These are phyloP conservation scores for Chalara sp. DNA, from an alignment of 2,329 filamentous ascomycete species.

Conservation along the genomic window DNA sequence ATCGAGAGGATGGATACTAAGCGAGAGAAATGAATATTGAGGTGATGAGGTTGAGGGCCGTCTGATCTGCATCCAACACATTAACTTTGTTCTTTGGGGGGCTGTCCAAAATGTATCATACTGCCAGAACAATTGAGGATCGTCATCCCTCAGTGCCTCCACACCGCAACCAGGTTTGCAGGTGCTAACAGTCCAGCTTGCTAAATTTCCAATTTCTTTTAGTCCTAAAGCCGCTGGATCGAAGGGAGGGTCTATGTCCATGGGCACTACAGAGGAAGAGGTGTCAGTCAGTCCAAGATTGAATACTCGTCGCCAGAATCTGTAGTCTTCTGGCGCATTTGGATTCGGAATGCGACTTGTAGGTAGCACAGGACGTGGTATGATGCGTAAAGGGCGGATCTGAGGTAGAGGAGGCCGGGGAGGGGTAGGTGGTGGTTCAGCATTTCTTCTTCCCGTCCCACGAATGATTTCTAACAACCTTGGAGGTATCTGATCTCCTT, in stretches of 20 bases:
- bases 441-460: too few relatives aligned
- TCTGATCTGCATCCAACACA: slow-evolving; percentile 51
- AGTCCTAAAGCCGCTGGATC: slow-evolving; percentile 47
- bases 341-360: not conserved
- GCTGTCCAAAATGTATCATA: slow-evolving; percentile 32
- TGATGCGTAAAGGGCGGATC: not conserved
- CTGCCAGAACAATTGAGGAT: slow-evolving; percentile 74
- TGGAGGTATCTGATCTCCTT: not conserved
- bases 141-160: slow-evolving; percentile 67
- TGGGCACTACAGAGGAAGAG: slow-evolving; percentile 16
- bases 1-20: slow-evolving; percentile 72
- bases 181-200: slow-evolving; percentile 75
- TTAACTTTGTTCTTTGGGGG: slow-evolving; percentile 1
- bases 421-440: not conserved
- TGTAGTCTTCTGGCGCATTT: not conserved
- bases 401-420: not conserved
- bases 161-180: slow-evolving; percentile 77
- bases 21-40: slow-evolving; percentile 83
- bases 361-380: not conserved
- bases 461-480: not conserved
- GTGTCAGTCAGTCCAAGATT: slow-evolving; percentile 4
- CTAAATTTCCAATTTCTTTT: slow-evolving; percentile 80
- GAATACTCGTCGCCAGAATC: not conserved
- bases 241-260: slow-evolving; percentile 33
- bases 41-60: slow-evolving; percentile 73